Base-by-base conservation (phyloP, 2,329 filamentous ascomycete species). In the Xylariaceae sp. region DNA sequence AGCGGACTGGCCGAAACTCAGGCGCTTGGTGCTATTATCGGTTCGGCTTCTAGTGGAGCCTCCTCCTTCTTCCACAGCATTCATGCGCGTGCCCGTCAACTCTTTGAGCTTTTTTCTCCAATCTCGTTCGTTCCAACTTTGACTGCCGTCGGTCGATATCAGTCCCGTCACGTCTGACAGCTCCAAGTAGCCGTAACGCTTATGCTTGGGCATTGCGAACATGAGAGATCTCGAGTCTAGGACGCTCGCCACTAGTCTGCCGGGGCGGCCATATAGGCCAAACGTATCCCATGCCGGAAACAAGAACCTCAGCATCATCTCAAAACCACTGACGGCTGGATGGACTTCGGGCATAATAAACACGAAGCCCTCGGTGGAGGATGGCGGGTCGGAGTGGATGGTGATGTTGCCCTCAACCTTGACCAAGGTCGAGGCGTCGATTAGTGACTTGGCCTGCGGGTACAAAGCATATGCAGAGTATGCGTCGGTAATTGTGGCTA, bases 331-430 rank as follows among this genome's bases (percentile, higher is more conserved):
- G 12, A 99, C 89, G 18, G 91, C 93, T n/a, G 93, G 89, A 67
- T 91, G 91, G 1, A 89, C 85, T 73, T 99, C 95, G 3, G 95
- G 95, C 93, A 99, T 97, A 64, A 98, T 88, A 69, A 99, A 99
- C 3, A 99, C 91, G 67, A 97, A 97, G 0, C 95, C 95, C 71
- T 99, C 95, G 0, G 89, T 89, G 2, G 86, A 86, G 0, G 89
- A 88, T 20, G 91, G 86, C 7, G 90, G 87, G 12, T 87, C 84
- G 0, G 89, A 88, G 74, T 97, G 92, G 40, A 97, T 90, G 0
- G 89, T 92, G 58, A 99, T 91, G 60, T 86, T 86, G 9, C 93
- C 95, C 75, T 99, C 95, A 23, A 99, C 83, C 74, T 99, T 99
- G 61, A 98, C 83, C 57, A 99, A 77, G 0, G 93, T 97, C 1